phyloP scores from a whole-genome alignment of 1,284 basidiomycete genomes.

The Moesziomyces sp. region DNA sequence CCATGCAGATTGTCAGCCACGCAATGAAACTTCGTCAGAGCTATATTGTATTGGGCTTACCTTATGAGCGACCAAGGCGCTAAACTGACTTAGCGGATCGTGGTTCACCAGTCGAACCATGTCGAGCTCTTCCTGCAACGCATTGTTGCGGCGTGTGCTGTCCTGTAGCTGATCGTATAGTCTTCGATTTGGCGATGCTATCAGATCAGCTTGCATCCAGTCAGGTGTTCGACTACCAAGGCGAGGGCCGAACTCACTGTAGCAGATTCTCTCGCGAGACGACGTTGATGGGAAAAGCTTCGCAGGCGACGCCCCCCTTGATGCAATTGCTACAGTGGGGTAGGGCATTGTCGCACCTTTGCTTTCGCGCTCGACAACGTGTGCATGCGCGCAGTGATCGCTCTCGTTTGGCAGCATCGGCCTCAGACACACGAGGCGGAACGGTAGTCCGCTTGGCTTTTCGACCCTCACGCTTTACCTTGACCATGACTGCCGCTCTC shows the following conservation, averaged over 20 bases:
- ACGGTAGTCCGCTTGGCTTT: slow-evolving; percentile 5
- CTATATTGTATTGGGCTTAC: slow-evolving; percentile 4
- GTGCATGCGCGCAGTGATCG: slow-evolving; percentile 41
- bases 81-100: slow-evolving; percentile 20
- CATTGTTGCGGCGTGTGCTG: slow-evolving; percentile 18
- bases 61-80: slow-evolving; percentile 15
- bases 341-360: slow-evolving; percentile 43
- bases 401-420: slow-evolving; percentile 8
- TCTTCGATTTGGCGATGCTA: background rate
- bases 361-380: slow-evolving; percentile 43
- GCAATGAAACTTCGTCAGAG: fast-evolving
- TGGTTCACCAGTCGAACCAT: slow-evolving; percentile 16
- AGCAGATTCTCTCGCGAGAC: slow-evolving; percentile 37
- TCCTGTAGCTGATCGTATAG: slow-evolving; percentile 26
- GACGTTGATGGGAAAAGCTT: slow-evolving; percentile 24
- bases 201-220: too few relatives aligned
- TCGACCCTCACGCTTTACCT: slow-evolving; percentile 7
- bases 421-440: background rate
- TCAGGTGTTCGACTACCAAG: background rate
- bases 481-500: background rate
- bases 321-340: slow-evolving; percentile 43
- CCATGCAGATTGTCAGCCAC: too few relatives aligned
- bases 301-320: slow-evolving; percentile 35
- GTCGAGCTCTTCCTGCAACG: slow-evolving; percentile 20
- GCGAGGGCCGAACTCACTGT: slow-evolving; percentile 18